These are phyloP conservation scores for Gnetum montanum DNA, from an alignment of 75 land plant species.

Conservation along the genomic window DNA sequence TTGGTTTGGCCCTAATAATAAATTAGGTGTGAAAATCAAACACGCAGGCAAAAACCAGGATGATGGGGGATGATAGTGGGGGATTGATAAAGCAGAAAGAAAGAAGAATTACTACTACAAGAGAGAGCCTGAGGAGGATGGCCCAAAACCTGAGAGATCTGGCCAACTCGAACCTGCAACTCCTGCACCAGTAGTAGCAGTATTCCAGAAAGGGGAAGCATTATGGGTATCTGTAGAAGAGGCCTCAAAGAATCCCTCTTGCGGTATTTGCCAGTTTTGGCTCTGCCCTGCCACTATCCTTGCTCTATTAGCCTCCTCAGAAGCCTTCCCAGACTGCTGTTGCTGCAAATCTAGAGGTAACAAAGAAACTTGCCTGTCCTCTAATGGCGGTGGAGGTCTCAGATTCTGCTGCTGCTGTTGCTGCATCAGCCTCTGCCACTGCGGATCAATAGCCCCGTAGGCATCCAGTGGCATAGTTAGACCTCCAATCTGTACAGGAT, in stretches of 20 bases:
- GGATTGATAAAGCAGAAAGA: not conserved
- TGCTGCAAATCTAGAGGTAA: not conserved
- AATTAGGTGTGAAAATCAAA: not conserved
- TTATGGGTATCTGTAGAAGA: no score
- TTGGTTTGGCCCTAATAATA: no score
- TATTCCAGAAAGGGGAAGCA: no score
- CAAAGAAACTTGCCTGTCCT: not conserved
- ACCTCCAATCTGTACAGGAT: no score
- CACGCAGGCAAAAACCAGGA: not conserved
- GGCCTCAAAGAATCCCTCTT: not conserved
- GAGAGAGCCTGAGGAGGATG: not conserved
- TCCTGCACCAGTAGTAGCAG: no score
- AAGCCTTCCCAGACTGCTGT: not conserved
- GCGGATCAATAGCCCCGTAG: not conserved
- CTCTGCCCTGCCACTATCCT: no score
- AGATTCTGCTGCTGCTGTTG: no score
- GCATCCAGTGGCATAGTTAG: no score
- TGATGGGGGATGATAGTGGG: not conserved
- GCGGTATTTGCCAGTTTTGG: not conserved
- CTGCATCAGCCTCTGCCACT: not conserved
- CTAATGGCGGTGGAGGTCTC: not conserved
- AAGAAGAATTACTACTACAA: not conserved
- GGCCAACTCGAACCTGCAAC: not conserved
- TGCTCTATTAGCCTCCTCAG: no score
- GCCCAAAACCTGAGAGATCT: conserved; percentile 1